A percentile compares a stretch with the other conserved stretches of the same genome.
These are phyloP conservation scores for Trypanosoma melophagium DNA, from an alignment of 208 protist species.

Conservation along the genomic window DNA sequence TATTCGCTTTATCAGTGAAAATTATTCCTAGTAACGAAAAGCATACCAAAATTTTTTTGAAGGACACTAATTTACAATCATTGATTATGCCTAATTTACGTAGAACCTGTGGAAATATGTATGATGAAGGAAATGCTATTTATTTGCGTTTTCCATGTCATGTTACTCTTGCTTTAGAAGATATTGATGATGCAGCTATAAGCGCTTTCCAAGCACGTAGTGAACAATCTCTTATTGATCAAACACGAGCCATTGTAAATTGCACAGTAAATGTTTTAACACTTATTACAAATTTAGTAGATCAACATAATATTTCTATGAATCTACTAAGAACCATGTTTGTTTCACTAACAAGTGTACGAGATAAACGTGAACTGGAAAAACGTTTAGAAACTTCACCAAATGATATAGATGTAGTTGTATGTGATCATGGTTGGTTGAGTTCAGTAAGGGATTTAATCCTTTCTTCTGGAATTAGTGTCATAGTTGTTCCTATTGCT, in stretches of 20 bases:
- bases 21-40: slow-evolving; percentile 31
- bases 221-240: slow-evolving; percentile 50
- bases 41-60: slow-evolving; percentile 37
- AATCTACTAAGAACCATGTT: slow-evolving; percentile 89
- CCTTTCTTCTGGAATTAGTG: slow-evolving; percentile 51
- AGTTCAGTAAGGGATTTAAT: slow-evolving; percentile 66
- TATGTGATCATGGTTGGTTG: slow-evolving; percentile 86
- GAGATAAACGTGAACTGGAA: slow-evolving; percentile 71
- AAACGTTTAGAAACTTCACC: slow-evolving; percentile 59
- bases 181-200: slow-evolving; percentile 41
- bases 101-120: slow-evolving; percentile 55
- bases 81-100: slow-evolving; percentile 42
- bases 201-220: slow-evolving; percentile 22
- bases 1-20: slow-evolving; percentile 62
- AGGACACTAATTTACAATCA: slow-evolving; percentile 33
- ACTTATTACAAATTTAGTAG: slow-evolving; percentile 80
- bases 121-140: slow-evolving; percentile 38
- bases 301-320: slow-evolving; percentile 89
- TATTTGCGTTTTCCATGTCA: slow-evolving; percentile 83
- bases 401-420: slow-evolving; percentile 85
- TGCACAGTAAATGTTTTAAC: slow-evolving; percentile 89
- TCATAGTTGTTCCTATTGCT: slow-evolving; percentile 77
- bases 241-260: slow-evolving; percentile 79
- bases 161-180: slow-evolving; percentile 71
- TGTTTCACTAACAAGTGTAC: slow-evolving; percentile 83